Percentiles rank a stretch among this genome's conserved stretches.
Conservation (phyloP, 345 rosid genomes). For the Lepidium aucheri region DNA sequence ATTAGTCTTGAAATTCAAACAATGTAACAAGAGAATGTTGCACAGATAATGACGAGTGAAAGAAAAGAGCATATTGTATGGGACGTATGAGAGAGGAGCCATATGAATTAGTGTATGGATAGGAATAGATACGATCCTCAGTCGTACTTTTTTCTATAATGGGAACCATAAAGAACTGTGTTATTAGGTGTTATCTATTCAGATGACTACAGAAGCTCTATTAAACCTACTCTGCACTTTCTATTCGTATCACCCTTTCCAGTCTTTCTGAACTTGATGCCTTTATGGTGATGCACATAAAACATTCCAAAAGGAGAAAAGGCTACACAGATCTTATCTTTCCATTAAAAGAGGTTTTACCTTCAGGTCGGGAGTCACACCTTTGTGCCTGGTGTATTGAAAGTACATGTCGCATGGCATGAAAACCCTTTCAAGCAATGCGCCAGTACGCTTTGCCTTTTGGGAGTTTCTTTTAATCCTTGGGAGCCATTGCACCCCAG, state of each 20-base stretch:
- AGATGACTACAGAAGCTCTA: neutral
- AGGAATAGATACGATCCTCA: neutral
- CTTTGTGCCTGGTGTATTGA: conserved; percentile 89
- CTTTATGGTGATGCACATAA: neutral
- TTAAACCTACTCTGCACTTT: neutral
- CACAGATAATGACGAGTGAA: neutral
- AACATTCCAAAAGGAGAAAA: neutral
- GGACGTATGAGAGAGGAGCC: neutral
- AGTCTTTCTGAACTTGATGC: neutral
- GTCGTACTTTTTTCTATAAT: neutral
- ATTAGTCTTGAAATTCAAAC: conserved; percentile 3
- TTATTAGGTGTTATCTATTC: neutral
- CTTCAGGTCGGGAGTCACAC: conserved; percentile 91
- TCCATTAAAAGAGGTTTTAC: conserved; percentile 29
- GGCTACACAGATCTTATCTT: neutral
- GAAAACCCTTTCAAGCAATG: conserved; percentile 93
- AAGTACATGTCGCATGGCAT: conserved; percentile 99
- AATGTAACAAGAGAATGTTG: neutral
- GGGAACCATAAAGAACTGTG: neutral
- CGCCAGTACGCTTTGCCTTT: conserved; percentile 95
- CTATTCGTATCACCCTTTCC: neutral
- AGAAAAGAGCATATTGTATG: neutral
- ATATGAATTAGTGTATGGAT: neutral
- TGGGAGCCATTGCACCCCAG: conserved; percentile 98
- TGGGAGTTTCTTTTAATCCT: conserved; percentile 72